Percentiles rank a stretch among this genome's conserved stretches.
phyloP scores from a whole-genome alignment of 139 green algal genomes.

The Coelastrella sp. region DNA sequence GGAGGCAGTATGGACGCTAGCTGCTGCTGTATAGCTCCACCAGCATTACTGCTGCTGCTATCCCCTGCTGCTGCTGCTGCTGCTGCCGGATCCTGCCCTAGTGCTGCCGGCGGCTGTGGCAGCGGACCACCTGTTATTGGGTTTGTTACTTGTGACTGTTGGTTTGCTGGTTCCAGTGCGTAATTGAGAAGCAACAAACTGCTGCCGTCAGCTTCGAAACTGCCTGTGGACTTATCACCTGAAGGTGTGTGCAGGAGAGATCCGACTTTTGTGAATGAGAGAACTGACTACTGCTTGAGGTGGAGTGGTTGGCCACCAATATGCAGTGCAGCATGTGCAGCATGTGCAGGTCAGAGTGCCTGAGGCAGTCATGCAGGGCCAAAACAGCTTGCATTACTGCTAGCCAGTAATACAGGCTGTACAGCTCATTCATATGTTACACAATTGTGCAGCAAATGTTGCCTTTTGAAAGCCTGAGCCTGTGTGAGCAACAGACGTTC shows the following conservation, averaged over 20 bases:
- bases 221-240: constrained; percentile 43
- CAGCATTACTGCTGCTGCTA: neutral
- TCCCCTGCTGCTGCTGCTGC: neutral
- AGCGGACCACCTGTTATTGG: neutral
- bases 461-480: too few relatives aligned
- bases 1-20: neutral
- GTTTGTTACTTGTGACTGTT: neutral
- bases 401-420: too few relatives aligned
- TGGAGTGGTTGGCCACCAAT: too few relatives aligned
- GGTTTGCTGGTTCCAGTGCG: neutral
- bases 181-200: constrained; percentile 30
- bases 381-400: too few relatives aligned
- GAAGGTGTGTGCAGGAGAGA: neutral
- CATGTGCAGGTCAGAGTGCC: too few relatives aligned
- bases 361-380: too few relatives aligned
- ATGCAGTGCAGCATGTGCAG: too few relatives aligned
- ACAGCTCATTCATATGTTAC: too few relatives aligned
- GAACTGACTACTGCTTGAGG: too few relatives aligned
- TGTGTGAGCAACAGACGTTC: too few relatives aligned
- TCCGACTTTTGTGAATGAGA: too few relatives aligned
- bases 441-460: too few relatives aligned
- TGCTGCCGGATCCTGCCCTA: neutral
- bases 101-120: constrained; percentile 1
- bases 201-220: constrained; percentile 34
- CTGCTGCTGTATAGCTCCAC: neutral